Base-by-base conservation (phyloP, 2,329 filamentous ascomycete genomes). In the Septoria petroselini region DNA sequence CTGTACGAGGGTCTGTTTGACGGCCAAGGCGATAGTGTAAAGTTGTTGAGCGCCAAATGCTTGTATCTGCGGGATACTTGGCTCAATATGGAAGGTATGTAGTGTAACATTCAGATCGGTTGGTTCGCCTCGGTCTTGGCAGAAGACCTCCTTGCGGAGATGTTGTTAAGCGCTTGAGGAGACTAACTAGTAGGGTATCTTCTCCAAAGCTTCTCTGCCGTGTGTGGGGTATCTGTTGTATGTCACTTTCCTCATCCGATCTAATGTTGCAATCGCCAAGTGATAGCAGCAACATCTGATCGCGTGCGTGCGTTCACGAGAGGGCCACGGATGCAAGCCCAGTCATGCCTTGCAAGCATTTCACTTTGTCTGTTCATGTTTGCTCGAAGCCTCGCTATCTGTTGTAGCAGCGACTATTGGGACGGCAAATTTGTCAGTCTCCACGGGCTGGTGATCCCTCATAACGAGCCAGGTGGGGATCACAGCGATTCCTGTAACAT, bases 391-490 rank as follows among this genome's bases (percentile, higher is more conserved):
- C 7, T 45, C 31, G 15, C 33, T 37, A 15, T 23, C 33, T n/a
- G 42, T 4, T 17, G 31, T 21, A 3, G n/a, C 37, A 27, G 19
- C 17, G 7, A 15, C 21, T 19, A 35, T 34, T 12, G 39, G 17
- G 6, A 34, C 39, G 6, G 47, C 18, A 29, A 37, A 30, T 17
- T 40, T 46, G 4, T 40, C 45, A 17, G 46, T 40, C 35, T 53
- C 50, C 7, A 66, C 50, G 7, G 65, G 66, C 15, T 61, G 54
- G 41, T 67, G 65, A 25, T 65, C 59, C 7, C 54, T 50, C 18
- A 68, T 57, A 2, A 63, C 65, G 2, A 67, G 50, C 65, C 64
- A 67, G 1, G 65, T 67, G 3, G 65, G 65, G 23, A 58, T 58
- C 1, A 66, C 49, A 8, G 62, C 54, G 39, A 64, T 27, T 1